phyloP scores from a whole-genome alignment of 192 early-diverging fungal species.

The Coemansia brasiliensis region DNA sequence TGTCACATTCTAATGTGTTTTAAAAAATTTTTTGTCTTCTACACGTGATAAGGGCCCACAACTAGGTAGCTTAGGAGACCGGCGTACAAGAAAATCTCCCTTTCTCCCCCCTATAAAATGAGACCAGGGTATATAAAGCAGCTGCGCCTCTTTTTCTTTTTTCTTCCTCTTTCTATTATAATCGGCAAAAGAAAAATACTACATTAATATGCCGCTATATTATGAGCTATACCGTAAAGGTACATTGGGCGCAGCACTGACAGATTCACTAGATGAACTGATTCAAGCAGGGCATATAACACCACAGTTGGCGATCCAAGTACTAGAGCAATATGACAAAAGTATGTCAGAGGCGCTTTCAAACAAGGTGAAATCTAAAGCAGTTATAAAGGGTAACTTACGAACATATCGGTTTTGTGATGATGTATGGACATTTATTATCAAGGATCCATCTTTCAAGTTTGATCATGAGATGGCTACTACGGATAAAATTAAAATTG shows the following conservation, averaged over 20 bases:
- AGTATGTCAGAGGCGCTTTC: conserved; percentile 89
- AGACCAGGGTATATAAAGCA: conserved; percentile 13
- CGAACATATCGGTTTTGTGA: conserved; percentile 93
- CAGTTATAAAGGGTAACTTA: conserved; percentile 77
- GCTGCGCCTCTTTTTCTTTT: not conserved
- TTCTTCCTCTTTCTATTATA: conserved; percentile 3
- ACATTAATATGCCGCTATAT: conserved; percentile 56
- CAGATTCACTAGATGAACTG: conserved; percentile 95
- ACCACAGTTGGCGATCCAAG: conserved; percentile 90
- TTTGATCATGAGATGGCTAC: conserved; percentile 81
- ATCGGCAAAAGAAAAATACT: not conserved
- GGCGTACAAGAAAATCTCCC: conserved; percentile 9
- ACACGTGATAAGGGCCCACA: not conserved
- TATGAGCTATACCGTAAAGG: conserved; percentile 74
- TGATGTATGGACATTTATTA: conserved; percentile 98
- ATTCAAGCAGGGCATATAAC: conserved; percentile 86
- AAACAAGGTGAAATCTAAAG: conserved; percentile 72
- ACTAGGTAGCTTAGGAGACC: no score
- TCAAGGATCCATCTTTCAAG: conserved; percentile 75
- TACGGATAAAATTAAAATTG: conserved; percentile 92
- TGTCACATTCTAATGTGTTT: no score
- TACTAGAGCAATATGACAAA: conserved; percentile 71
- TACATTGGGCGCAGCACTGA: conserved; percentile 88
- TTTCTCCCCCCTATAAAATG: conserved; percentile 1
- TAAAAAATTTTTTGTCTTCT: not conserved